Evolutionary conservation across 2,329 filamentous ascomycete species (phyloP).

Genomic region (Fusarium brachygibbosum): DNA sequence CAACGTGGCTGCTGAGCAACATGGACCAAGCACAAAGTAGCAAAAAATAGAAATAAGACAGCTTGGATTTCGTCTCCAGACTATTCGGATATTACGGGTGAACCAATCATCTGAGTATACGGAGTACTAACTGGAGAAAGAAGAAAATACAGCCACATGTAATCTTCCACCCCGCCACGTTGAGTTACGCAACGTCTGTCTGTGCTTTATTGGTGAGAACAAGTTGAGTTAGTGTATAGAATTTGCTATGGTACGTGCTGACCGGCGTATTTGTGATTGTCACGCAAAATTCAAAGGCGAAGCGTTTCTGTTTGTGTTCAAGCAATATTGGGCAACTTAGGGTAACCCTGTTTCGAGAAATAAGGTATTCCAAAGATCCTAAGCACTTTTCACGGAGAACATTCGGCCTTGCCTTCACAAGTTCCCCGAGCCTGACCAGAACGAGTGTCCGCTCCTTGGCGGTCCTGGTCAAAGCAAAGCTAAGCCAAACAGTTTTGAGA

Average conservation of each 20-base stretch:
- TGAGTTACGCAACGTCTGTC: conserved; percentile 28
- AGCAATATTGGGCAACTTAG: not conserved
- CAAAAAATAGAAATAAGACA: conserved; percentile 7
- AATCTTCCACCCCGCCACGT: conserved; percentile 27
- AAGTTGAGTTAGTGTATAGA: not conserved
- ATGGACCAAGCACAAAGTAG: conserved; percentile 20
- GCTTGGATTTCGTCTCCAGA: conserved; percentile 5
- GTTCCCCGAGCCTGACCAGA: not conserved
- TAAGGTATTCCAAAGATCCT: not conserved
- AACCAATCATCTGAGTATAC: conserved; percentile 20
- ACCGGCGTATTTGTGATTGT: not conserved
- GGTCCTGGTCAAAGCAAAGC: conserved; percentile 10
- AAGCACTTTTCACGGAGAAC: conserved; percentile 13
- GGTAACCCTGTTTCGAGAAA: conserved; percentile 1
- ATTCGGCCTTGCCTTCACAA: conserved; percentile 16
- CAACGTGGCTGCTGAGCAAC: conserved; percentile 26
- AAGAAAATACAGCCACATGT: not conserved
- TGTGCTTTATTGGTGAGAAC: conserved; percentile 18
- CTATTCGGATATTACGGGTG: conserved; percentile 13
- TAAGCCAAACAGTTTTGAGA: conserved; percentile 8
- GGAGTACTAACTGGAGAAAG: conserved; percentile 3
- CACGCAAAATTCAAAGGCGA: not conserved
- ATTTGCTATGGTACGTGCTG: conserved; percentile 2
- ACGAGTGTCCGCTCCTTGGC: conserved; percentile 25
- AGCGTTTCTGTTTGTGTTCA: not conserved